phyloP scores from a whole-genome alignment of 352 stramenopile genomes.

The Blastocystis sp. region DNA sequence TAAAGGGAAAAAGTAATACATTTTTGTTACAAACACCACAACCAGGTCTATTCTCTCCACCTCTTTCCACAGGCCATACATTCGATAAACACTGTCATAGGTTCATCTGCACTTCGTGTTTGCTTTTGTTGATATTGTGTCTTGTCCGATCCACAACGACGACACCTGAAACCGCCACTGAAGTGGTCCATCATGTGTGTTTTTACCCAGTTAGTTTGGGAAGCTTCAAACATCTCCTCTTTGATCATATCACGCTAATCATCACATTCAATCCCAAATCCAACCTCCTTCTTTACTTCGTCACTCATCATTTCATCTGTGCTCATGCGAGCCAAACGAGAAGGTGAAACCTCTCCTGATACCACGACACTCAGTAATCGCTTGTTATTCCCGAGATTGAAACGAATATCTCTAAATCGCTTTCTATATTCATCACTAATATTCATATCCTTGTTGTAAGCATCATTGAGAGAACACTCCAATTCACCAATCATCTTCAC shows the following conservation, averaged over 20 bases:
- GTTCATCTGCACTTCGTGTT: slow-evolving; percentile 92
- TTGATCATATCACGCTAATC: slow-evolving; percentile 37
- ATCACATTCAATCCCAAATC: slow-evolving; percentile 69
- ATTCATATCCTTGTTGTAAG: background rate
- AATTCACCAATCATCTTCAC: slow-evolving; percentile 19
- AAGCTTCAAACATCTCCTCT: slow-evolving; percentile 67
- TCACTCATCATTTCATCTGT: slow-evolving; percentile 74
- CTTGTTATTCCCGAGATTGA: slow-evolving; percentile 79
- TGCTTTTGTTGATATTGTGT: slow-evolving; percentile 95
- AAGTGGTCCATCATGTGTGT: slow-evolving; percentile 71
- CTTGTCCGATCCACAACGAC: slow-evolving; percentile 89
- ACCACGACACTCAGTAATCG: slow-evolving; percentile 72
- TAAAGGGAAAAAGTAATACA: background rate
- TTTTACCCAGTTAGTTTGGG: slow-evolving; percentile 68
- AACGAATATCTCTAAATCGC: slow-evolving; percentile 69
- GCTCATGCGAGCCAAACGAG: slow-evolving; percentile 73
- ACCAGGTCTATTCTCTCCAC: slow-evolving; percentile 75
- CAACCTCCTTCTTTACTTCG: slow-evolving; percentile 73
- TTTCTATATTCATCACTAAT: slow-evolving; percentile 45
- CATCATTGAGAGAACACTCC: background rate
- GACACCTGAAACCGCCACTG: slow-evolving; percentile 74
- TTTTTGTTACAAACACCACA: slow-evolving; percentile 6
- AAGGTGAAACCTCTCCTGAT: slow-evolving; percentile 71
- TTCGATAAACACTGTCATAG: slow-evolving; percentile 93
- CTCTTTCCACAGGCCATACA: slow-evolving; percentile 92